phyloP scores from a whole-genome alignment of 139 green algal species.

The Dunaliella primolecta region DNA sequence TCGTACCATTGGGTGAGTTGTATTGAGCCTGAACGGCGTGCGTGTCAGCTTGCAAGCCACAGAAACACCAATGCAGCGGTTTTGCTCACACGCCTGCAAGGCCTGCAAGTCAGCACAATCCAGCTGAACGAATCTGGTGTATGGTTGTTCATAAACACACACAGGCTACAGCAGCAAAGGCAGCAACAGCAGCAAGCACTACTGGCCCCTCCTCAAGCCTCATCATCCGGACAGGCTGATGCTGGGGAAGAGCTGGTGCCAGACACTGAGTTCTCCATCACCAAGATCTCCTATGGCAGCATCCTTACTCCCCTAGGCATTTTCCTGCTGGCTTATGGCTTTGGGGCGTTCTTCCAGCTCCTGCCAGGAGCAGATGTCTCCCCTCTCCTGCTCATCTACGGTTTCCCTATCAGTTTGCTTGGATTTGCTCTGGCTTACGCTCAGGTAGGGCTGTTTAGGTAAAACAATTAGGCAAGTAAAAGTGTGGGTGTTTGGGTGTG shows the following conservation, averaged over 20 bases:
- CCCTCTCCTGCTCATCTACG: constrained; percentile 93
- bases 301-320: constrained; percentile 78
- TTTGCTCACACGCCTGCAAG: no score
- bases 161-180: background rate
- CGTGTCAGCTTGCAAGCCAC: no score
- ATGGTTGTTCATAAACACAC: no score
- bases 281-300: constrained; percentile 81
- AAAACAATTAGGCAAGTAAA: background rate
- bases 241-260: constrained; percentile 15
- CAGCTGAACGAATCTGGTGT: no score
- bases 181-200: background rate
- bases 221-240: background rate
- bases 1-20: no score
- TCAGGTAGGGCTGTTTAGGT: constrained; percentile 28
- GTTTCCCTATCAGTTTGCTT: constrained; percentile 92
- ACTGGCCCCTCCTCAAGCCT: no score
- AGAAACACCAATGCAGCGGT: no score
- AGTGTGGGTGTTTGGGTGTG: background rate
- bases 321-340: constrained; percentile 79
- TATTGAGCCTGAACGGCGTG: no score
- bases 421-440: constrained; percentile 92
- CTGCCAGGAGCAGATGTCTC: constrained; percentile 86
- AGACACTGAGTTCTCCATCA: constrained; percentile 60
- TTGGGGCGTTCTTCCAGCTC: constrained; percentile 91
- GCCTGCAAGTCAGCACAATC: no score